Conservation (phyloP, 345 rosid genomes). For the Erysimum cheiranthoides region DNA sequence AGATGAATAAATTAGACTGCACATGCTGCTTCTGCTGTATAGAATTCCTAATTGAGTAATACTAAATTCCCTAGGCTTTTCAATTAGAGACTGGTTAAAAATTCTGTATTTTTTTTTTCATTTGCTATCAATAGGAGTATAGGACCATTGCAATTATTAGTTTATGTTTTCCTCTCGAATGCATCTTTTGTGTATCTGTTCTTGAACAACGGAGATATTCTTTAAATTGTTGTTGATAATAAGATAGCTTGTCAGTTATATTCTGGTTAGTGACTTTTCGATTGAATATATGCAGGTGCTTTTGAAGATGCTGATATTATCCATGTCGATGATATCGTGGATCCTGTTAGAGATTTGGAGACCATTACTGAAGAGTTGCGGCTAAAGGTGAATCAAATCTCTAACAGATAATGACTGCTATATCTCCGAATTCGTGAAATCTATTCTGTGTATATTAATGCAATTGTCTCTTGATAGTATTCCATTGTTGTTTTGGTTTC, state of each 20-base stretch:
- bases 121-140: not conserved
- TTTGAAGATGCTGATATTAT: slow-evolving; percentile 96
- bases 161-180: not conserved
- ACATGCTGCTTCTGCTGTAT: not conserved
- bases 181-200: slow-evolving; percentile 5
- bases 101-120: not conserved
- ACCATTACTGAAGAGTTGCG: slow-evolving; percentile 79
- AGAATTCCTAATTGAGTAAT: slow-evolving; percentile 2
- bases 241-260: not conserved
- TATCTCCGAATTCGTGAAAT: not conserved
- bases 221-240: not conserved
- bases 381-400: slow-evolving; percentile 65
- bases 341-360: slow-evolving; percentile 97
- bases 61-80: not conserved
- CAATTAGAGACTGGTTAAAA: not conserved
- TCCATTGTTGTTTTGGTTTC: slow-evolving; percentile 21
- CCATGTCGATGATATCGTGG: slow-evolving; percentile 92
- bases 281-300: slow-evolving; percentile 62
- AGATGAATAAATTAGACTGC: not conserved
- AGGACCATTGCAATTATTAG: not conserved
- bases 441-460: not conserved
- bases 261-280: slow-evolving; percentile 26
- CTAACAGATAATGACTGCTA: slow-evolving; percentile 1
- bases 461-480: not conserved
- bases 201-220: not conserved